Conservation (phyloP, 225 moss, liverwort and hornwort genomes). For the Bryoerythrophyllum caledonicum region DNA sequence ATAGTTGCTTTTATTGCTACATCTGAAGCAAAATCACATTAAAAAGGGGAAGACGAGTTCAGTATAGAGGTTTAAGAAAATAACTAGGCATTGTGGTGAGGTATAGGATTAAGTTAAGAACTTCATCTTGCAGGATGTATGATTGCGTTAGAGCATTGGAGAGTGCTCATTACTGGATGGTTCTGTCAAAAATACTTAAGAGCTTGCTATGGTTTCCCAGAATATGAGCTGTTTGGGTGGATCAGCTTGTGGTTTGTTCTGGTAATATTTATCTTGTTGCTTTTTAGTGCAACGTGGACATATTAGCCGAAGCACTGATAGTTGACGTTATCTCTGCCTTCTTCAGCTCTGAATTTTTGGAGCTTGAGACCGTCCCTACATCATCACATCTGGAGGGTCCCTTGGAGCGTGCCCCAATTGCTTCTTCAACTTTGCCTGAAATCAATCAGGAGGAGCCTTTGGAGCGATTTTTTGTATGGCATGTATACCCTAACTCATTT, state of each 20-base stretch:
- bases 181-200: not conserved
- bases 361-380: conserved; percentile 80
- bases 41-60: not conserved
- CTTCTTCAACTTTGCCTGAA: conserved; percentile 58
- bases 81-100: not conserved
- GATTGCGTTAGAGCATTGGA: not conserved
- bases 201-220: not conserved
- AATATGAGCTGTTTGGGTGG: not conserved
- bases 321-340: not conserved
- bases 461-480: conserved; percentile 88
- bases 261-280: not conserved
- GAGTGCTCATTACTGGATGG: not conserved
- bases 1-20: not conserved
- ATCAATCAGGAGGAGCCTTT: conserved; percentile 72
- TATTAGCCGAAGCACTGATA: not conserved
- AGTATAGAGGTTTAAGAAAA: not conserved
- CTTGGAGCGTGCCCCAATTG: conserved; percentile 69
- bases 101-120: not conserved
- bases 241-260: not conserved
- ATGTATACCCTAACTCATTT: not conserved
- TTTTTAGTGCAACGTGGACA: not conserved
- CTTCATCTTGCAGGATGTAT: not conserved
- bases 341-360: conserved; percentile 90
- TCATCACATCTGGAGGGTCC: conserved; percentile 88
- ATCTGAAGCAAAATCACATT: not conserved